Conservation (phyloP, 228 moss, liverwort and hornwort genomes). For the Sphagnum magellanicum region DNA sequence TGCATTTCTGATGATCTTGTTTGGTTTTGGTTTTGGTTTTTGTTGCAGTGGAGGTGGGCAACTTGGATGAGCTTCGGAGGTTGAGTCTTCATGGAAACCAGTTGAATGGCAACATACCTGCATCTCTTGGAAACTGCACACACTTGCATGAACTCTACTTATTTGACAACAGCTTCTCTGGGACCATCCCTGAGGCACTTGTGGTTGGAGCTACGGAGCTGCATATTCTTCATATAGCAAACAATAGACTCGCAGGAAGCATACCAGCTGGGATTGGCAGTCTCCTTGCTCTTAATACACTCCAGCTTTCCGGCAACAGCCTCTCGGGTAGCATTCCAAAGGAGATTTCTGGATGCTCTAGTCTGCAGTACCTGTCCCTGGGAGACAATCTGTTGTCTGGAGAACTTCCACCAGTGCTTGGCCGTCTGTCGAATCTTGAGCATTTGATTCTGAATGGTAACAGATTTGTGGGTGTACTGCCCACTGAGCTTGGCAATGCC, state of each 20-base stretch:
- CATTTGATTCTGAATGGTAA: slow-evolving; percentile 43
- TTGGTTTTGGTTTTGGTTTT: no score
- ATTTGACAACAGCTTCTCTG: slow-evolving; percentile 59
- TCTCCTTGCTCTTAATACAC: slow-evolving; percentile 28
- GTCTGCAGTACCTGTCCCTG: slow-evolving; percentile 35
- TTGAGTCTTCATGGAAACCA: slow-evolving; percentile 68
- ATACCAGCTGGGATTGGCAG: slow-evolving; percentile 60
- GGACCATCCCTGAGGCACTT: slow-evolving; percentile 48
- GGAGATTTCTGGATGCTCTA: slow-evolving; percentile 30
- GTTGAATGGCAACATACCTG: slow-evolving; percentile 64
- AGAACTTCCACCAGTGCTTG: slow-evolving; percentile 47
- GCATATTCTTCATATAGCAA: slow-evolving; percentile 49
- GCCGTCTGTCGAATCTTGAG: slow-evolving; percentile 35
- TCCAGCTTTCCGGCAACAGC: slow-evolving; percentile 57
- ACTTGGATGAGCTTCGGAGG: slow-evolving; percentile 53
- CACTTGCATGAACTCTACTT: slow-evolving; percentile 57
- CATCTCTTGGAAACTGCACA: slow-evolving; percentile 60
- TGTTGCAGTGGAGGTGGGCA: slow-evolving; percentile 58
- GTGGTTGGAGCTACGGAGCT: slow-evolving; percentile 35
- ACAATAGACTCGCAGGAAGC: slow-evolving; percentile 53
- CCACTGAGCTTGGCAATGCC: slow-evolving; percentile 41
- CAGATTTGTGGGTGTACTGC: slow-evolving; percentile 49
- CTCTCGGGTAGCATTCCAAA: slow-evolving; percentile 53
- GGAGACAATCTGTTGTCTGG: slow-evolving; percentile 49
- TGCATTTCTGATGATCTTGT: no score